A percentile compares a stretch with the other conserved stretches of the same genome.
Evolutionary conservation across 2,329 filamentous ascomycete species (phyloP).

Genomic region (Diaporthe citrichinensis): DNA sequence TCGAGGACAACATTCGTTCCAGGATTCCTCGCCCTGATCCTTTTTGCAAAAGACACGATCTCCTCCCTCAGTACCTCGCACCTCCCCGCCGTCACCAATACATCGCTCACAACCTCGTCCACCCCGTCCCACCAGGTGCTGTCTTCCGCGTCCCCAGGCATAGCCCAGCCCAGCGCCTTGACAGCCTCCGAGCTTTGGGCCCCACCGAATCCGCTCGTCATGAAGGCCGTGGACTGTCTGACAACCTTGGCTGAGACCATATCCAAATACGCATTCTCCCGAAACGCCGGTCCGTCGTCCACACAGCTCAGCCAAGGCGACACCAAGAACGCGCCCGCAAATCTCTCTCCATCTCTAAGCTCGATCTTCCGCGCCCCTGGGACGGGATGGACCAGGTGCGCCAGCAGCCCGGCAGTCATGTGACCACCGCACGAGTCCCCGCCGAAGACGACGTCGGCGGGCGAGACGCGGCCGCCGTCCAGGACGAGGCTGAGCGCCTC

Average conservation of each 20-base stretch:
- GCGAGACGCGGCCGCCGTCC: slow-evolving; percentile 46
- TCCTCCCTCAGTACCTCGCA: slow-evolving; percentile 52
- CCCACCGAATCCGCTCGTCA: neutral
- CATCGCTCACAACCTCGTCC: slow-evolving; percentile 40
- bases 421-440: slow-evolving; percentile 56
- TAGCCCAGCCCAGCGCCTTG: slow-evolving; percentile 46
- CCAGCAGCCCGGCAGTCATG: slow-evolving; percentile 50
- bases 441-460: slow-evolving; percentile 52
- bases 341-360: slow-evolving; percentile 43
- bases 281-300: neutral
- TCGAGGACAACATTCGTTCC: slow-evolving; percentile 48
- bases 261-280: slow-evolving; percentile 16
- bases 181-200: neutral
- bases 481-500: slow-evolving; percentile 50
- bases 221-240: neutral
- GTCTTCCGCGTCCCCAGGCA: slow-evolving; percentile 48
- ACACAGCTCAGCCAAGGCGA: slow-evolving; percentile 22
- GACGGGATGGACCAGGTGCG: slow-evolving; percentile 52
- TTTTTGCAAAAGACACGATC: slow-evolving; percentile 45
- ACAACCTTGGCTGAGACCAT: slow-evolving; percentile 25
- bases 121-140: slow-evolving; percentile 49
- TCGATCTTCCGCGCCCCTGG: slow-evolving; percentile 43
- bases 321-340: slow-evolving; percentile 52
- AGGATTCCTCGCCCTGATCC: slow-evolving; percentile 42
- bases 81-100: slow-evolving; percentile 52